Base-by-base conservation (phyloP, 2,329 filamentous ascomycete genomes). In the Thelonectria rubi region DNA sequence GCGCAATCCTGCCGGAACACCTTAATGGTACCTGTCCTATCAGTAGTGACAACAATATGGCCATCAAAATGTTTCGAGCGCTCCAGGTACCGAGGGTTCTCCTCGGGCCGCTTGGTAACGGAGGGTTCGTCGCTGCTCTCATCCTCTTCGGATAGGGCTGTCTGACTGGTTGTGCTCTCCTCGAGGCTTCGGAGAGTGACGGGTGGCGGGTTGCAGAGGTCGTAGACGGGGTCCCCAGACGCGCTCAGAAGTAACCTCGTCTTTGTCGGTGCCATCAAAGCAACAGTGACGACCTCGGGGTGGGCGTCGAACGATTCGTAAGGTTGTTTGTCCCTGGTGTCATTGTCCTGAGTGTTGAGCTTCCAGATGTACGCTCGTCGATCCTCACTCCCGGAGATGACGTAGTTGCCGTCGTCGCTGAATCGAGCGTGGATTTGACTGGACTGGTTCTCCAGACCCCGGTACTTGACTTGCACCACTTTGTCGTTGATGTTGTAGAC, bases 1-100 rank as follows among this genome's bases (percentile, higher is more conserved):
- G 94, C 95, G 73, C 94, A 97, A 74, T 99, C 95, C 76, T 98
- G 94, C 18, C 95, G 87, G 74, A 97, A 97, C 1, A 98, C 91
- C 74, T 97, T 97, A 78, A 99, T 95, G 24, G 88, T 86, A 37
- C 95, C 95, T 0, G 88, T 88, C 70, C 93, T 92, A 74, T 97
- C 94, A 2, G 94, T 92, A 0, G 94, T 97, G 51, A 98, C 87
- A 58, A 99, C 89, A 64, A 99, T 97, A 70, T 97, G 92, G 24
- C 95, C 95, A 62, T 89, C 88, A 14, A 82, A 80, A 74, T 99
- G 95, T 15, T 84, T 85, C 7, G 89, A 90, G 15, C 93, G 88
- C 11, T 92, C 85, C 37, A 94, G 77, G 71, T 96, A 97, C 0
- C 89, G 87, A 0, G 93, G 91, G 1, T 88, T 91, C 69, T 91